Base-by-base conservation (phyloP, 2,329 filamentous ascomycete species). In the Ceratocystis huliohia region DNA sequence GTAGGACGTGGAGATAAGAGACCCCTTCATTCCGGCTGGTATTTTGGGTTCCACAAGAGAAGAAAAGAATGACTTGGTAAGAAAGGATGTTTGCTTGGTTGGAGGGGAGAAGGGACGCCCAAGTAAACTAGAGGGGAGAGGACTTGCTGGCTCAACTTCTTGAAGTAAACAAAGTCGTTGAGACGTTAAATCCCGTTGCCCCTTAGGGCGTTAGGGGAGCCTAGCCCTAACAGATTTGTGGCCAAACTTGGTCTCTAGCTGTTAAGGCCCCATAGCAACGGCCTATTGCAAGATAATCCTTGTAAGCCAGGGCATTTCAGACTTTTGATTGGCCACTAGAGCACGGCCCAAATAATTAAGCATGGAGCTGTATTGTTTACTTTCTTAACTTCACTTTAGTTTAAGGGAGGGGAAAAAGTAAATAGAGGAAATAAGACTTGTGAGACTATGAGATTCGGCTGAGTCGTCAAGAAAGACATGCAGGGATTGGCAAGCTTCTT, bases 301-400 rank as follows among this genome's bases (percentile, higher is more conserved):
- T 63, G 61, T 41, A 48, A 46, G n/a, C n/a, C 44, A 6, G 8
- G 6, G 20, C 25, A 33, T 48, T 50, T 6, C n/a, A 17, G 28
- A 8, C 25, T 5, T 22, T 13, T 63, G 61, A 63, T 63, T 63
- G 61, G 61, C 37, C n/a, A 5, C 7, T 48, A 2, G 25, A 20
- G 41, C 61, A 48, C 61, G 7, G 13, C 56, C 13, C 2, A 37
- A 33, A 6, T n/a, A 59, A 59, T 59, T 59, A 59, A 59, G 56
- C 25, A 59, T 59, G 28, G 37, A 41, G 56, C 33, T 61, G 65
- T 50, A 10, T 64, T 66, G 61, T 66, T 66, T 66, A 66, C 65
- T 63, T 66, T 66, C 25, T 20, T 28, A 50, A 45, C n/a, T 65
- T 28, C 22, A 65, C 20, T 59, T 65, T 15, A 28, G 37, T 15